phyloP scores from a whole-genome alignment of 2,329 filamentous ascomycete genomes.

The Eurotiales sp. region DNA sequence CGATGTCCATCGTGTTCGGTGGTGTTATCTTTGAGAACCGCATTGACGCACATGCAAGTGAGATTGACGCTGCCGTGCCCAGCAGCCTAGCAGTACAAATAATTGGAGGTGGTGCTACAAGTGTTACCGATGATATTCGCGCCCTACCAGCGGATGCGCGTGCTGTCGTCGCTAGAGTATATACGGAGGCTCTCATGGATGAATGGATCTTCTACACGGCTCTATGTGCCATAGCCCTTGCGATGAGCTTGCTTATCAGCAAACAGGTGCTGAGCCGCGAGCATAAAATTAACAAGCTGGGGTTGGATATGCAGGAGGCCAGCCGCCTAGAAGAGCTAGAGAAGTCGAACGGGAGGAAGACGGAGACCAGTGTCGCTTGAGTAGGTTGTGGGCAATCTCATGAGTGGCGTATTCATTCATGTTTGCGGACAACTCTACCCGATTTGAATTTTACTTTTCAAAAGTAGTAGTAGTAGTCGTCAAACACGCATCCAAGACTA shows the following conservation, averaged over 20 bases:
- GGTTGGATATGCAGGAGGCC: not conserved
- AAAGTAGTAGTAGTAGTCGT: no score
- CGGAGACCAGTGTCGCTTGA: not conserved
- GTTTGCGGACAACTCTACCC: no score
- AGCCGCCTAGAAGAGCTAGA: not conserved
- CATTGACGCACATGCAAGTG: conserved; percentile 22
- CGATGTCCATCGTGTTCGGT: conserved; percentile 1
- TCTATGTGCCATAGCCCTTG: not conserved
- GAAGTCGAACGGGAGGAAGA: not conserved
- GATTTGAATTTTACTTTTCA: no score
- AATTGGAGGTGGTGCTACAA: not conserved
- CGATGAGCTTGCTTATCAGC: not conserved
- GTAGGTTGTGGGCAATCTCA: not conserved
- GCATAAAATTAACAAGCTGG: not conserved
- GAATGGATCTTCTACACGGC: conserved; percentile 6
- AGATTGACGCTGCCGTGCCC: not conserved
- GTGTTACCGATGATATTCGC: not conserved
- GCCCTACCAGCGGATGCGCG: not conserved
- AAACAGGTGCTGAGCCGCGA: not conserved
- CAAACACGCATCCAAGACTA: no score
- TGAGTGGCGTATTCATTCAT: not conserved
- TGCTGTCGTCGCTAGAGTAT: not conserved
- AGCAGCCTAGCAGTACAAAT: not conserved
- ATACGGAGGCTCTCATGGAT: not conserved
- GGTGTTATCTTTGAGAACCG: conserved; percentile 41